Conservation (phyloP, 306 rosid genomes). For the Trifolium fragiferum region DNA sequence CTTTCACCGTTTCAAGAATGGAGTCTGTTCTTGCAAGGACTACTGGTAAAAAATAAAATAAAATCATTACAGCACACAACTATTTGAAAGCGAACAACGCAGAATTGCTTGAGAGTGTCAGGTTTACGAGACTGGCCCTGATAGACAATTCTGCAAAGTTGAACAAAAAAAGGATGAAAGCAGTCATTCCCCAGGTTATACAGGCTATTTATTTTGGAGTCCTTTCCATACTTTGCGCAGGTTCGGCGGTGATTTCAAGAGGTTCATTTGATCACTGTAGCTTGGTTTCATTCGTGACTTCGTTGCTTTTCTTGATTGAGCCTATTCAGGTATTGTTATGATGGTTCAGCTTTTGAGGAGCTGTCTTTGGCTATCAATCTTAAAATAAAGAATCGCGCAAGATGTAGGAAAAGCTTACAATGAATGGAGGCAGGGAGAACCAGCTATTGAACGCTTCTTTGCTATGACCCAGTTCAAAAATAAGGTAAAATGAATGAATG, state of each 20-base stretch:
- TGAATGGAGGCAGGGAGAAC: constrained; percentile 92
- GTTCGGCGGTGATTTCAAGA: constrained; percentile 67
- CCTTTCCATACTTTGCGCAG: constrained; percentile 57
- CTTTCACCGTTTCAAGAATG: constrained; percentile 84
- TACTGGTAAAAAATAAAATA: constrained; percentile 59
- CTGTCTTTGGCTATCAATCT: constrained; percentile 61
- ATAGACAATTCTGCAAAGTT: constrained; percentile 60
- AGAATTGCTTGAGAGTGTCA: constrained; percentile 68
- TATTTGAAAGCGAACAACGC: constrained; percentile 62
- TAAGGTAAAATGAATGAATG: constrained; percentile 52
- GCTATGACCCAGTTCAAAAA: constrained; percentile 63
- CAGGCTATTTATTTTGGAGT: constrained; percentile 72
- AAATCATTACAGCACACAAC: constrained; percentile 6
- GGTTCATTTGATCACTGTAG: constrained; percentile 57
- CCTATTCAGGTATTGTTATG: constrained; percentile 80
- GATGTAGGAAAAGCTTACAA: constrained; percentile 90
- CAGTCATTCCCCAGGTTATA: constrained; percentile 77
- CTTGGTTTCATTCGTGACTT: constrained; percentile 74
- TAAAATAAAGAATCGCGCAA: constrained; percentile 69
- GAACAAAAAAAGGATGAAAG: constrained; percentile 86
- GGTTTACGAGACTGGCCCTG: constrained; percentile 74
- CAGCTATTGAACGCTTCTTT: constrained; percentile 79
- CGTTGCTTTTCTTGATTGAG: constrained; percentile 74
- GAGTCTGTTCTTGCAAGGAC: constrained; percentile 86
- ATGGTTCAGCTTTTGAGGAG: constrained; percentile 58